A percentile compares a stretch with the other conserved stretches of the same genome.
phyloP scores from a whole-genome alignment of 2,329 filamentous ascomycete species.

The Bipolaris gigantea region DNA sequence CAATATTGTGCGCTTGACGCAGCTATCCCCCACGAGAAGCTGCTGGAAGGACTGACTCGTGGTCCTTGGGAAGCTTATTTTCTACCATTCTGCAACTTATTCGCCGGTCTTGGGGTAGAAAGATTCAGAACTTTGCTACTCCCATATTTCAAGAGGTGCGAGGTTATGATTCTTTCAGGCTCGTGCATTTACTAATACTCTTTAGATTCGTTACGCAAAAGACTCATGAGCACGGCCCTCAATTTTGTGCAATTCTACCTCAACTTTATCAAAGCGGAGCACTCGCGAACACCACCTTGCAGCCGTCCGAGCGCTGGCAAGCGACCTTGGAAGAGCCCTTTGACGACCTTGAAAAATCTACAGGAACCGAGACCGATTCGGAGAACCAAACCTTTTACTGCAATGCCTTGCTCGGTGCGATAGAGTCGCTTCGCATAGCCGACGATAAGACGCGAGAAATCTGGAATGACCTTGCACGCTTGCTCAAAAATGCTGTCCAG shows the following conservation, averaged over 20 bases:
- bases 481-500: conserved; percentile 24
- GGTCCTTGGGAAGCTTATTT: conserved; percentile 72
- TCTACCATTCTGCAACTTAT: conserved; percentile 80
- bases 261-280: conserved; percentile 28
- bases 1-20: conserved; percentile 78
- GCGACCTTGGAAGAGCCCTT: conserved; percentile 66
- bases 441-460: conserved; percentile 25
- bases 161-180: background rate
- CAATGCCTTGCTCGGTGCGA: conserved; percentile 36
- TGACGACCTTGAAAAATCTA: conserved; percentile 51
- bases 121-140: conserved; percentile 80
- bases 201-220: conserved; percentile 66
- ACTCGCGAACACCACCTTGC: conserved; percentile 22
- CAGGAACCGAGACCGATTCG: conserved; percentile 11
- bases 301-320: conserved; percentile 36
- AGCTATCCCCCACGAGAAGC: conserved; percentile 68
- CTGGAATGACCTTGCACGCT: conserved; percentile 22
- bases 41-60: conserved; percentile 66
- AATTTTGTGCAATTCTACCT: conserved; percentile 38
- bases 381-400: conserved; percentile 27
- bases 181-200: conserved; percentile 19
- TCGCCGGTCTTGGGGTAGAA: conserved; percentile 71
- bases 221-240: conserved; percentile 35
- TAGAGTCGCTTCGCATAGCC: conserved; percentile 25
- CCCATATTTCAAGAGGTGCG: conserved; percentile 76